phyloP scores from a whole-genome alignment of 257 asterid species.

The Euphrasia confusa region DNA sequence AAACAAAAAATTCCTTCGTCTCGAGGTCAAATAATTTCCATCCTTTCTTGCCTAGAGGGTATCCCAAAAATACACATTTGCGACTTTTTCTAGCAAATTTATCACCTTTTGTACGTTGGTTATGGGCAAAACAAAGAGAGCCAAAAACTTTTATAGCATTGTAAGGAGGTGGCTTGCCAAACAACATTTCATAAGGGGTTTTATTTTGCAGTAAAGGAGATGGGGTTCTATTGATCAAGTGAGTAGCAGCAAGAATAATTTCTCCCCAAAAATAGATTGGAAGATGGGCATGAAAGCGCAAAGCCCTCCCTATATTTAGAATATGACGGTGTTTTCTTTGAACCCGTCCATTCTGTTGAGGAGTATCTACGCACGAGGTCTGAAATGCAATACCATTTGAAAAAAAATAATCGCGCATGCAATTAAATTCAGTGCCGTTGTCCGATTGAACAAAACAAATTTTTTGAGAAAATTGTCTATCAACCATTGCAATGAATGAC shows the following conservation, averaged over 20 bases:
- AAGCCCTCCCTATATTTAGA: not conserved
- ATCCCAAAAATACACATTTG: not conserved
- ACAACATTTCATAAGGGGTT: no score
- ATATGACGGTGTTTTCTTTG: not conserved
- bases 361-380: not conserved
- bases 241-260: not conserved
- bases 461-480: no score
- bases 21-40: not conserved
- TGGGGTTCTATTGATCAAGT: not conserved
- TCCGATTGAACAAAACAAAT: no score
- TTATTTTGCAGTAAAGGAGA: no score
- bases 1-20: not conserved
- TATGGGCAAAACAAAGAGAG: not conserved
- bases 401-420: not conserved
- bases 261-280: not conserved
- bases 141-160: no score
- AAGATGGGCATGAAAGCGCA: not conserved
- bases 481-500: no score
- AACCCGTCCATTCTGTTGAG: no score
- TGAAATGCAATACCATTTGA: not conserved
- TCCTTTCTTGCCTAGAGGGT: not conserved
- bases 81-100: not conserved
- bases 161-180: no score
- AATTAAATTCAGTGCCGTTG: not conserved
- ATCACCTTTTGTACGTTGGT: not conserved